These are phyloP conservation scores for Epichloe baconii DNA, from an alignment of 2,329 filamentous ascomycete genomes.

Conservation along the genomic window DNA sequence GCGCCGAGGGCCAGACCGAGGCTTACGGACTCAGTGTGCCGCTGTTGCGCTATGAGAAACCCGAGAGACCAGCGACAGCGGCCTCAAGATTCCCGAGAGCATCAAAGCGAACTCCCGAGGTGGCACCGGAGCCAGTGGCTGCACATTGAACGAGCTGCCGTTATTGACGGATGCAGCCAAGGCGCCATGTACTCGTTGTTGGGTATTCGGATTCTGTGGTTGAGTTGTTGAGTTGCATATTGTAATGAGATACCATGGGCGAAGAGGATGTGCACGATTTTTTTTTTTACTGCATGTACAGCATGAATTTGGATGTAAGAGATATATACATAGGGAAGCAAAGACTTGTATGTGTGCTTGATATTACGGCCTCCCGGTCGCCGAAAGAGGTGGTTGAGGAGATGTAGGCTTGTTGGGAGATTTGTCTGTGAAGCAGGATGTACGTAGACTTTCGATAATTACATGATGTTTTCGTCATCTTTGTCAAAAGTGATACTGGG, in stretches of 20 bases:
- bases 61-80: constrained; percentile 6
- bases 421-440: too few species aligned
- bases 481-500: too few species aligned
- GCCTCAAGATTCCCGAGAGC: constrained; percentile 4
- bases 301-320: neutral
- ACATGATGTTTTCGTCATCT: too few species aligned
- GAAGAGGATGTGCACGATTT: neutral
- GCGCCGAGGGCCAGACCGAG: constrained; percentile 66
- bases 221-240: neutral
- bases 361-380: too few species aligned
- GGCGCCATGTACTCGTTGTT: neutral
- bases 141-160: neutral
- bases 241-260: neutral
- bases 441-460: too few species aligned
- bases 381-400: too few species aligned
- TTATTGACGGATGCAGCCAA: neutral
- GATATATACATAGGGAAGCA: neutral
- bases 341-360: too few species aligned
- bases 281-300: neutral
- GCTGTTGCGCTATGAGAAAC: constrained; percentile 34
- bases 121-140: neutral
- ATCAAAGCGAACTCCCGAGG: neutral
- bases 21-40: constrained; percentile 84
- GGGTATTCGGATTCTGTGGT: neutral
- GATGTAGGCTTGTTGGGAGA: too few species aligned